A percentile compares a stretch with the other conserved stretches of the same genome.
These are phyloP conservation scores for Wickerhamiella lipophila DNA, from an alignment of 805 yeast species.

Conservation along the genomic window DNA sequence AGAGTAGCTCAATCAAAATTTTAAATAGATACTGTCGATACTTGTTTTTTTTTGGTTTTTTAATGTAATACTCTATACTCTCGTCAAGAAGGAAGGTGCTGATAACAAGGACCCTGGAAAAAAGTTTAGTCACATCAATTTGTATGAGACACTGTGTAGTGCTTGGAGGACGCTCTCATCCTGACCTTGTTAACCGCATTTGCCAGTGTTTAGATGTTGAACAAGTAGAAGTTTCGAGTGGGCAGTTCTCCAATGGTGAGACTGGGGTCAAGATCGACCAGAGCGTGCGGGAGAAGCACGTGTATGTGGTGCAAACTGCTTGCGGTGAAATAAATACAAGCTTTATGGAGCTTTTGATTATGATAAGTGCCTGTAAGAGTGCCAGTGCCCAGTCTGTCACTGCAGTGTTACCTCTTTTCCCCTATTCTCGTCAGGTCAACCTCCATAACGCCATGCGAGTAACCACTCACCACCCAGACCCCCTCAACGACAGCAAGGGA, in stretches of 20 bases:
- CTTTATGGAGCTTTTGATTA: slow-evolving; percentile 67
- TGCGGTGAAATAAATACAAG: slow-evolving; percentile 82
- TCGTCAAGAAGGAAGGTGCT: too few species aligned
- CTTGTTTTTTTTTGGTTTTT: too few species aligned
- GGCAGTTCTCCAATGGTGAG: slow-evolving; percentile 65
- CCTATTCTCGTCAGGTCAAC: slow-evolving; percentile 93
- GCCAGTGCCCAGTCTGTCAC: slow-evolving; percentile 83
- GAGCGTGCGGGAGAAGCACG: slow-evolving; percentile 93
- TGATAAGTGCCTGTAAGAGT: slow-evolving; percentile 84
- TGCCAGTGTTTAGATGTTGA: slow-evolving; percentile 67
- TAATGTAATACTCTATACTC: too few species aligned
- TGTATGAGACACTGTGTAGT: slow-evolving; percentile 76
- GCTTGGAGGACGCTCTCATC: slow-evolving; percentile 85
- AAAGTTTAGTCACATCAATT: neutral
- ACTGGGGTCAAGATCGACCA: slow-evolving; percentile 75
- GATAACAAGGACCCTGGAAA: too few species aligned
- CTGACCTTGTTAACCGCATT: slow-evolving; percentile 57
- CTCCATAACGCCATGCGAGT: slow-evolving; percentile 49
- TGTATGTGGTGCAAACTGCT: slow-evolving; percentile 76
- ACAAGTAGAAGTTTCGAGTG: slow-evolving; percentile 46
- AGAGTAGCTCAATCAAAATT: too few species aligned
- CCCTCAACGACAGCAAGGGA: neutral
- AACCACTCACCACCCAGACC: neutral
- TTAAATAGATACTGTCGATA: too few species aligned
- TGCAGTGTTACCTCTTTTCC: slow-evolving; percentile 85